These are phyloP conservation scores for Clitopilus hobsonii DNA, from an alignment of 768 basidiomycete genomes.

Conservation along the genomic window DNA sequence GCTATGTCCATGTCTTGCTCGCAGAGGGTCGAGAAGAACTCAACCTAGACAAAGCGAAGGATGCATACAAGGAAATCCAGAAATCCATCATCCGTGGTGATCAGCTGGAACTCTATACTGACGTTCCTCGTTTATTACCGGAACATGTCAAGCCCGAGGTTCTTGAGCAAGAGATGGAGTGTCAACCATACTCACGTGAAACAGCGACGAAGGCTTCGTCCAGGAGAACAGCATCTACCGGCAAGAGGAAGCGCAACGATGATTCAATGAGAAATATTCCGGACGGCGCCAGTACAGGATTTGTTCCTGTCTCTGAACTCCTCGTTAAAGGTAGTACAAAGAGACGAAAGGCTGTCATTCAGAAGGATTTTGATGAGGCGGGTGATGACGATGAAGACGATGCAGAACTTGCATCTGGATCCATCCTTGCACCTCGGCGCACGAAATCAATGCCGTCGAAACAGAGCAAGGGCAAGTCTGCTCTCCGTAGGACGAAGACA, in stretches of 20 bases:
- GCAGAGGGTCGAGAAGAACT: conserved; percentile 87
- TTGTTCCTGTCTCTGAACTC: conserved; percentile 65
- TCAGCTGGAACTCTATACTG: conserved; percentile 87
- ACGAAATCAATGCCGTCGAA: conserved; percentile 40
- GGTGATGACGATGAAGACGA: conserved; percentile 68
- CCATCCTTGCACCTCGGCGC: conserved; percentile 41
- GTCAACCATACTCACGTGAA: conserved; percentile 65
- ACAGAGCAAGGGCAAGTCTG: conserved; percentile 27
- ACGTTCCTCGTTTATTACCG: conserved; percentile 84
- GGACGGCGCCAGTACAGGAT: conserved; percentile 62
- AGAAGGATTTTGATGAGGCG: conserved; percentile 45
- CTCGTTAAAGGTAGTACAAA: conserved; percentile 41
- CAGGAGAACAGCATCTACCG: conserved; percentile 23
- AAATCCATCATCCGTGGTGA: conserved; percentile 81
- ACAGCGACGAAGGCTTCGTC: conserved; percentile 34
- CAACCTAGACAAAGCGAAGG: conserved; percentile 87
- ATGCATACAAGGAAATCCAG: conserved; percentile 85
- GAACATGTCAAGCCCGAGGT: conserved; percentile 70
- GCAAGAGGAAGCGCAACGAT: conserved; percentile 70
- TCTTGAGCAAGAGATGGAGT: conserved; percentile 79
- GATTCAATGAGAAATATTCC: conserved; percentile 71
- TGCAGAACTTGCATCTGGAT: conserved; percentile 56
- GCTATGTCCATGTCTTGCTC: conserved; percentile 86
- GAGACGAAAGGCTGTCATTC: conserved; percentile 31
- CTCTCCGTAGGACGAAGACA: conserved; percentile 43